Conservation (phyloP, 306 rosid genomes). For the Pyrus communis region DNA sequence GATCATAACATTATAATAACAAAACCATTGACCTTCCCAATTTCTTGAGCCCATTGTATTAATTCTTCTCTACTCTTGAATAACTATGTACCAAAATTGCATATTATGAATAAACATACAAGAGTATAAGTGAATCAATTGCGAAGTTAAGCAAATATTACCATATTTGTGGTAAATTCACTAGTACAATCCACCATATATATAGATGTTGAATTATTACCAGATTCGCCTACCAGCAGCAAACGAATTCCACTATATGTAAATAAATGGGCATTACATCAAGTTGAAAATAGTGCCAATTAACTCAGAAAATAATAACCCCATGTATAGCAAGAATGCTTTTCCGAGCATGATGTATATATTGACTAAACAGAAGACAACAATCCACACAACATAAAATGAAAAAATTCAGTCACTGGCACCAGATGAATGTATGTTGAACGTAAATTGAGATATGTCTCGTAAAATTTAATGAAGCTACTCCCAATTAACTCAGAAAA, state of each 20-base stretch:
- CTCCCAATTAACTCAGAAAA: too few species aligned
- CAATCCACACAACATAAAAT: slow-evolving; percentile 55
- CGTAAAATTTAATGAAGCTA: too few species aligned
- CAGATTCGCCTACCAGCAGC: too few species aligned
- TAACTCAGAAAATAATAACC: neutral
- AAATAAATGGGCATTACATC: too few species aligned
- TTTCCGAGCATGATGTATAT: slow-evolving; percentile 96
- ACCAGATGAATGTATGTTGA: too few species aligned
- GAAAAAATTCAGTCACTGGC: neutral
- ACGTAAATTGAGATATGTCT: too few species aligned
- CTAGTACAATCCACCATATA: too few species aligned
- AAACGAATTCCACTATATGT: too few species aligned
- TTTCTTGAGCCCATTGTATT: neutral
- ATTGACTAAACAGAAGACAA: slow-evolving; percentile 96
- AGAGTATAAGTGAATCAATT: neutral
- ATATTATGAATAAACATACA: neutral
- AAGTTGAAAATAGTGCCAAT: too few species aligned
- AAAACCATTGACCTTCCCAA: neutral
- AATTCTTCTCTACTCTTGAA: neutral
- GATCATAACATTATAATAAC: neutral
- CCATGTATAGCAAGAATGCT: slow-evolving; percentile 84
- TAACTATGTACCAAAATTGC: neutral
- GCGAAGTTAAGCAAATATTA: neutral
- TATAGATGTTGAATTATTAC: too few species aligned
- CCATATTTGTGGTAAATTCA: too few species aligned